A percentile compares a stretch with the other conserved stretches of the same genome.
These are phyloP conservation scores for Haematococcus sp. DNA, from an alignment of 139 green algal genomes.

Conservation along the genomic window DNA sequence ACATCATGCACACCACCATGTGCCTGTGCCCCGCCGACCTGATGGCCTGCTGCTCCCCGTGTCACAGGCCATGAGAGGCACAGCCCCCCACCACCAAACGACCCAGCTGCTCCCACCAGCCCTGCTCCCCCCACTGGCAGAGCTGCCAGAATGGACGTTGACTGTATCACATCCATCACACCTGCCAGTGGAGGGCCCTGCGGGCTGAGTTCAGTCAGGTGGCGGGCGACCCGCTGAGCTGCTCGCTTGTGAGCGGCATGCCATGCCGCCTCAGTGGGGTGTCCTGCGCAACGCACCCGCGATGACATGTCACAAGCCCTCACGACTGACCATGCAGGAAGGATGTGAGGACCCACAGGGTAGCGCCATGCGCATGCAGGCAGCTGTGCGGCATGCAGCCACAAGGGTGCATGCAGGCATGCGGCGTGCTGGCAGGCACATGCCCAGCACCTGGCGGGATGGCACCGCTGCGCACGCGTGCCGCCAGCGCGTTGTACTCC, in stretches of 20 bases:
- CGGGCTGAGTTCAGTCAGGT: neutral
- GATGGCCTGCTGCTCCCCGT: neutral
- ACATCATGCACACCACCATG: too few relatives aligned
- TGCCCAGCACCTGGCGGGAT: neutral
- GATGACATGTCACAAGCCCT: too few relatives aligned
- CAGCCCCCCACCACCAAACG: neutral
- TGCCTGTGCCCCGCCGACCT: too few relatives aligned
- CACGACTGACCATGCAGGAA: too few relatives aligned
- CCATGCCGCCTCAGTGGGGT: neutral
- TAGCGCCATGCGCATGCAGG: too few relatives aligned
- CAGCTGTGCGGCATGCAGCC: too few relatives aligned
- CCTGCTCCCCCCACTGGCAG: neutral
- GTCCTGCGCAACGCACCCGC: neutral
- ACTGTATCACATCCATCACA: constrained; percentile 2
- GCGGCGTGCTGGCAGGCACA: too few relatives aligned
- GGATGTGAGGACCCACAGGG: too few relatives aligned
- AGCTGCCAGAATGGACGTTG: neutral
- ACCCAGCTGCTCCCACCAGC: neutral
- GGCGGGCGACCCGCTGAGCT: neutral
- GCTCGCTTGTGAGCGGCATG: neutral
- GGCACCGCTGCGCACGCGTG: neutral
- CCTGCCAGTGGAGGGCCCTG: neutral
- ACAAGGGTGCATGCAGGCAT: too few relatives aligned
- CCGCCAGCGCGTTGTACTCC: constrained; percentile 4
- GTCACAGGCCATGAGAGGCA: neutral